Base-by-base conservation (phyloP, 2,329 filamentous ascomycete species). In the Neonectria ditissima region DNA sequence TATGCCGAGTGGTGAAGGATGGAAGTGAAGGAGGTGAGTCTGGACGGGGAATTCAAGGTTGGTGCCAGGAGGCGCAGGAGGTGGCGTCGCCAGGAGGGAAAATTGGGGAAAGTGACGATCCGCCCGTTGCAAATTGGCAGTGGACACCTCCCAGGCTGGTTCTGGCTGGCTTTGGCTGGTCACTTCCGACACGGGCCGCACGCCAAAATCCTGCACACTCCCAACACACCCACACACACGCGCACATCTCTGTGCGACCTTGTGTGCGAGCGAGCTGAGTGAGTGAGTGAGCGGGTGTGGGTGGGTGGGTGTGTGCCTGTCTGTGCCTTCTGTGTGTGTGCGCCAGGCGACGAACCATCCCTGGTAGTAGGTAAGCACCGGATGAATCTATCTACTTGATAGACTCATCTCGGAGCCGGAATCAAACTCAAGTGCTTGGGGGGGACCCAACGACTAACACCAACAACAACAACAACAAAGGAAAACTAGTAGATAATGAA, bases 71-170 rank as follows among this genome's bases (percentile, higher is more conserved):
- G 68, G 65, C 66, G 71, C 71, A 73, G 69, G 71, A 73, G 71
- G 71, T 73, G 71, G 71, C 71, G 71, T 69, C 68, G 69, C 67
- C 68, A 52, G 60, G 55, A 55, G 39, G 39, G 54, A 58, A 60
- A 60, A 60, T 60, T 55, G 59, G 45, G 69, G 65, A 73, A 67
- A 67, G 70, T 69, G 65, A 72, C 68, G 70, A 72, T 73, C 70
- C 69, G 69, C 69, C 67, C 47, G 63, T 62, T 73, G 69, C 63
- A 73, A 73, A 73, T 73, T 73, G 67, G 67, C 32, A 69, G 70
- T 73, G 70, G 70, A 53, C 55, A 66, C 53, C 47, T 24, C 20
- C 47, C 32, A 52, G 26, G 47, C n/a, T 24, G 39, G 24, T 37
- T 43, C 56, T 41, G 37, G 37, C n/a, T 24, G 39, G 24, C 41